Base-by-base conservation (phyloP, 805 yeast species). In the Lachancea meyersii region DNA sequence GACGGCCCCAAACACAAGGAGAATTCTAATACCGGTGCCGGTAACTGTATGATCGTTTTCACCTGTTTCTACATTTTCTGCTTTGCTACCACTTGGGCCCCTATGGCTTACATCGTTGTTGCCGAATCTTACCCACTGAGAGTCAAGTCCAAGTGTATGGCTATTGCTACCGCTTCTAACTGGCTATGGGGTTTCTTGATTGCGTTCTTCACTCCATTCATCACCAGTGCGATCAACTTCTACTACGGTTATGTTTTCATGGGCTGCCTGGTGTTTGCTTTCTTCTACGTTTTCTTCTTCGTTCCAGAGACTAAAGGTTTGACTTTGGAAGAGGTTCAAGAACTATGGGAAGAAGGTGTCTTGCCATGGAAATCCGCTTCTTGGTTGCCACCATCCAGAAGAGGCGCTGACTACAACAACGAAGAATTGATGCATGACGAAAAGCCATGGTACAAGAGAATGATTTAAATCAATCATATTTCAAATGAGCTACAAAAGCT, bases 271-370 rank as follows among this genome's bases (percentile, higher is more conserved):
- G 60, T 75, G 19, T 72, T 65, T 46, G 60, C 72, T 14, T 53
- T 82, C 58, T 67, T 80, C 60, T 85, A 80, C 63, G 82, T 83
- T 38, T 76, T 72, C 71, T 77, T 84, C 70, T 73, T 71, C 53
- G 76, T 85, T 48, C 79, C 79, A 56, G 88, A 82, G 64, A 85
- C 94, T 44, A 78, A 77, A 68, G 93, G 91, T 51, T 74, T 83
- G 56, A 72, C 82, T 38, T 73, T 85, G 62, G 93, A 84, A 66
- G 86, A 84, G 64, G 85, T 84, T 49, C 87, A 84, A 61, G 80
- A 74, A 53, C 63, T 79, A 66, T 71, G 69, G 61, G 55, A 71
- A 34, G 58, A 63, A 32, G 63, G 60, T 49, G 63, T 62, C 37
- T 51, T 57, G 41, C 67, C 73, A 31, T 69, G 73, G 72, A 53